These are phyloP conservation scores for Tolypocladium tundrense DNA, from an alignment of 2,329 filamentous ascomycete genomes.

Conservation along the genomic window DNA sequence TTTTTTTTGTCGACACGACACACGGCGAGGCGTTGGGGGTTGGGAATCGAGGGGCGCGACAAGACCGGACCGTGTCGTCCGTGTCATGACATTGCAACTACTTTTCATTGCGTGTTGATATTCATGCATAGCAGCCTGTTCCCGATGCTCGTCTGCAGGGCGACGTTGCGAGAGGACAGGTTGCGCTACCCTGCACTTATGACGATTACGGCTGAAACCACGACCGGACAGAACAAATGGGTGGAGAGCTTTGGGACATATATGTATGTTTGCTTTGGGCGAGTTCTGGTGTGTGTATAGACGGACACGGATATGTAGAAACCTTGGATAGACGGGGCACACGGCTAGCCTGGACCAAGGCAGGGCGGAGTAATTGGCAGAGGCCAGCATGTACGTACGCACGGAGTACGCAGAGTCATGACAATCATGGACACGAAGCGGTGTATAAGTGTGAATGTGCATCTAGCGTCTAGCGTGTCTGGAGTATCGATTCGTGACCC, in stretches of 20 bases:
- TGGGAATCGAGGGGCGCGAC: not conserved
- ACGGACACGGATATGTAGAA: not conserved
- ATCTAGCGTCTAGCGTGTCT: not conserved
- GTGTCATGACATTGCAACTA: not conserved
- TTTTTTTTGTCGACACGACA: not conserved
- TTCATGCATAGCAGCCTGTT: not conserved
- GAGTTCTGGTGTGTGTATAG: conserved; percentile 2
- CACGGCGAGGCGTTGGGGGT: not conserved
- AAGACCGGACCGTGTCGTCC: not conserved
- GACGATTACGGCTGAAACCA: conserved; percentile 9
- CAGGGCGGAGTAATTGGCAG: not conserved
- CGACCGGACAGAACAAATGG: not conserved
- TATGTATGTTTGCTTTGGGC: not conserved
- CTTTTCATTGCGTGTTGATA: conserved; percentile 1
- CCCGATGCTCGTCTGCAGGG: not conserved
- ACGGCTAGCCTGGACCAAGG: not conserved
- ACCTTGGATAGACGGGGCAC: not conserved
- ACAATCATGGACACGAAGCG: not conserved
- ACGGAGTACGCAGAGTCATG: not conserved
- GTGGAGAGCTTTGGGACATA: not conserved
- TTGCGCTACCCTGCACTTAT: conserved; percentile 1
- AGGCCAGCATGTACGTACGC: not conserved
- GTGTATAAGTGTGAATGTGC: not conserved
- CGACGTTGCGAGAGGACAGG: not conserved
- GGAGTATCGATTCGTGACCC: not conserved